Conservation (phyloP, 306 rosid genomes). For the Vicia sativa region DNA sequence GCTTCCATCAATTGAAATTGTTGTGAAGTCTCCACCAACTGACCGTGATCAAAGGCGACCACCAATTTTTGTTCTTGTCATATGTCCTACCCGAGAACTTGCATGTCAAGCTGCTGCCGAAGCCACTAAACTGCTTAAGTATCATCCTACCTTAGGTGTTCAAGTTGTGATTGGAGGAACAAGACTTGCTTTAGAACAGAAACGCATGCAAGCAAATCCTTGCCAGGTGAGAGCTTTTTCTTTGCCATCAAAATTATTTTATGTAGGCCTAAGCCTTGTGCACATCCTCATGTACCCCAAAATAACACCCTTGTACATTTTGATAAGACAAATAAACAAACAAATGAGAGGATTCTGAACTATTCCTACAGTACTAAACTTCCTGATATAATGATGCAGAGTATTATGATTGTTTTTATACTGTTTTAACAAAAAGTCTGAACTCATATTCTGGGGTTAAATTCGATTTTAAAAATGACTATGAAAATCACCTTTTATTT, state of each 20-base stretch:
- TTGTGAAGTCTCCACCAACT: slow-evolving; percentile 64
- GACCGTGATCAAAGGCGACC: slow-evolving; percentile 77
- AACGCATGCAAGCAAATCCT: slow-evolving; percentile 91
- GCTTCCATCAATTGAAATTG: slow-evolving; percentile 97
- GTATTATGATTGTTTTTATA: slow-evolving; percentile 1
- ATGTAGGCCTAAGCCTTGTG: not conserved
- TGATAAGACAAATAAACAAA: slow-evolving; percentile 12
- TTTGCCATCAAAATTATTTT: slow-evolving; percentile 11
- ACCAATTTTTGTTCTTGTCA: slow-evolving; percentile 83
- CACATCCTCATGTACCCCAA: not conserved
- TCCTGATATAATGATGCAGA: not conserved
- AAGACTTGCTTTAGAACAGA: slow-evolving; percentile 85
- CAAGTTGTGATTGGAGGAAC: slow-evolving; percentile 99
- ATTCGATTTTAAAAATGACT: not conserved
- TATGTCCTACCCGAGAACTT: slow-evolving; percentile 98
- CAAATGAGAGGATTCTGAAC: slow-evolving; percentile 21
- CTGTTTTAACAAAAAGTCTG: not conserved
- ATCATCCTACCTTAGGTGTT: slow-evolving; percentile 83
- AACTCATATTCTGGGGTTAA: not conserved
- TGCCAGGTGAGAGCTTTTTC: slow-evolving; percentile 70
- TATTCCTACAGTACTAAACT: slow-evolving; percentile 8
- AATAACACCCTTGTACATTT: not conserved
- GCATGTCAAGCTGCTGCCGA: slow-evolving; percentile 92
- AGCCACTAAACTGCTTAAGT: slow-evolving; percentile 78
- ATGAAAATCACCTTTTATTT: not conserved